These are phyloP conservation scores for Leccinum pachyderme DNA, from an alignment of 1,284 basidiomycete species.

Conservation along the genomic window DNA sequence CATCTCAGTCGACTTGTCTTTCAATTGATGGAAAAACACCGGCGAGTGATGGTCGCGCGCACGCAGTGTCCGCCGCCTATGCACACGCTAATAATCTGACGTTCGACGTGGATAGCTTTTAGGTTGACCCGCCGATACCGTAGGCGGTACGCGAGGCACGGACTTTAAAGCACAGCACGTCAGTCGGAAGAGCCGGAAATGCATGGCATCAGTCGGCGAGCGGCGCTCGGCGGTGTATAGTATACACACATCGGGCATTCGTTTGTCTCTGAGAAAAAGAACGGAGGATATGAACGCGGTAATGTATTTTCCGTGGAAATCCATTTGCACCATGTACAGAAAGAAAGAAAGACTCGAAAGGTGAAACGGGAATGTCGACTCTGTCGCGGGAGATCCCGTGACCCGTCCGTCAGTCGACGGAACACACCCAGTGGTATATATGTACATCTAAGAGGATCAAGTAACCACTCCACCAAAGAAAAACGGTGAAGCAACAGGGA, in stretches of 20 bases:
- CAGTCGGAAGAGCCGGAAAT: not conserved
- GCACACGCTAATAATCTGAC: no score
- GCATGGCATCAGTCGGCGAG: no score
- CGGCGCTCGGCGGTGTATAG: not conserved
- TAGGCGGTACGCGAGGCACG: not conserved
- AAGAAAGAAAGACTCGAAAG: not conserved
- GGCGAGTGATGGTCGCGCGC: no score
- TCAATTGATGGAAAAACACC: no score
- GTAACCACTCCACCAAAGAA: not conserved
- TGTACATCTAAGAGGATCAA: constrained; percentile 11
- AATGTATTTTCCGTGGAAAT: constrained; percentile 1
- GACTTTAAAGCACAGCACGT: not conserved
- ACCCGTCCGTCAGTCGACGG: not conserved
- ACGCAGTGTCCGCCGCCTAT: no score
- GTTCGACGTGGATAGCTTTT: not conserved
- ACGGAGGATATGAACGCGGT: not conserved
- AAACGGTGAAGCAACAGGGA: constrained; percentile 8
- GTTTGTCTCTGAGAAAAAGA: not conserved
- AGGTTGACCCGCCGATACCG: not conserved
- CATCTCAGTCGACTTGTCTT: no score
- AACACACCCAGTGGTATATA: not conserved
- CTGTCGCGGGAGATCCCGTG: constrained; percentile 1
- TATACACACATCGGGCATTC: not conserved
- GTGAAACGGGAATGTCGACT: not conserved
- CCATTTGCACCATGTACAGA: constrained; percentile 2